These are phyloP conservation scores for Backusella sp. DNA, from an alignment of 192 early-diverging fungal species.

Conservation along the genomic window DNA sequence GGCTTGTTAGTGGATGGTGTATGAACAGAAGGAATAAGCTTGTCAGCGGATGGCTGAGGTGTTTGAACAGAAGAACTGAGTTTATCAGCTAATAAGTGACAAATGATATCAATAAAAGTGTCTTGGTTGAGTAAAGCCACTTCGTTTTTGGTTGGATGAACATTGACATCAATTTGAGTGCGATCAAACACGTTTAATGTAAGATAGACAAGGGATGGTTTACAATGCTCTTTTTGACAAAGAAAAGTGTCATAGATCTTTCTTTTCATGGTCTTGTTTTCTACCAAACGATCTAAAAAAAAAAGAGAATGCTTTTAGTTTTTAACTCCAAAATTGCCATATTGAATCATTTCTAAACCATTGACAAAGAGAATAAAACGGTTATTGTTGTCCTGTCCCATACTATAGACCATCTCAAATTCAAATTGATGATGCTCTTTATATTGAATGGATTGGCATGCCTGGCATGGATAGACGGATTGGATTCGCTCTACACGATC, in stretches of 20 bases:
- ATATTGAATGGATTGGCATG: neutral
- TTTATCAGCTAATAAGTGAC: neutral
- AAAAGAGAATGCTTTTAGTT: too few relatives aligned
- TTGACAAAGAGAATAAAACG: conserved; percentile 13
- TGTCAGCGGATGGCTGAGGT: neutral
- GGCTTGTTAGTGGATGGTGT: neutral
- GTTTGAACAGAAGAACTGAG: neutral
- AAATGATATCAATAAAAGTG: neutral
- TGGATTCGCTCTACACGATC: neutral
- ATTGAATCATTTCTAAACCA: too few relatives aligned
- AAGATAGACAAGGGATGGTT: conserved; percentile 1
- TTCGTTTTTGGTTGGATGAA: conserved; percentile 13
- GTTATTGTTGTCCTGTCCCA: neutral
- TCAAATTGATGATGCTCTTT: neutral
- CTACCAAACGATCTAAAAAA: neutral
- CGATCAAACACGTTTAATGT: neutral
- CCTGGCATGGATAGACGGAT: neutral
- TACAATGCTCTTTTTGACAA: neutral
- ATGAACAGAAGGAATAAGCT: neutral
- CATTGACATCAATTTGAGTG: conserved; percentile 12
- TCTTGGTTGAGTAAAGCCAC: neutral
- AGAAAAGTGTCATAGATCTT: neutral
- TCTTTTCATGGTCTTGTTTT: neutral
- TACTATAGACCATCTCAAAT: neutral
- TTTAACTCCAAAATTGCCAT: too few relatives aligned